A percentile compares a stretch with the other conserved stretches of the same genome.
phyloP scores from a whole-genome alignment of 371 early-diverging fungal genomes.

The Rhizomucor pusillus region DNA sequence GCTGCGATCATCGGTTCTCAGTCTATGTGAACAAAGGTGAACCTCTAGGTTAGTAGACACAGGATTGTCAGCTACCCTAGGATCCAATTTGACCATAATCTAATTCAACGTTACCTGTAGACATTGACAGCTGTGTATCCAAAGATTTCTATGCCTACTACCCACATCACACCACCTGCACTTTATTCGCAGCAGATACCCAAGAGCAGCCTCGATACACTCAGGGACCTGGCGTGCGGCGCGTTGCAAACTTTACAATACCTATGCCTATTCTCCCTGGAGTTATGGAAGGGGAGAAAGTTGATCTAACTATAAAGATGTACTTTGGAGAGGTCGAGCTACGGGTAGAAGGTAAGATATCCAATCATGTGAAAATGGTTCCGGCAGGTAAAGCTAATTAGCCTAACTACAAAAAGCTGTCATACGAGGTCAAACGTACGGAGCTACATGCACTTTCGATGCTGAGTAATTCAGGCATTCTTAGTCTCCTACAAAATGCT shows the following conservation, averaged over 20 bases:
- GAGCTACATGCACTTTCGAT: constrained; percentile 47
- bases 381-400: not conserved
- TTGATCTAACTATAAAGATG: constrained; percentile 42
- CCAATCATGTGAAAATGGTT: not conserved
- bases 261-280: constrained; percentile 46
- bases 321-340: constrained; percentile 51
- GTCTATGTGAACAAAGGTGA: constrained; percentile 44
- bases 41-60: constrained; percentile 33
- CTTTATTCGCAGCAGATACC: constrained; percentile 42
- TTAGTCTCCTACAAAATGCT: too few species aligned
- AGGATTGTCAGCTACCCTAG: constrained; percentile 15
- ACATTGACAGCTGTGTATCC: constrained; percentile 40
- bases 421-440: constrained; percentile 49
- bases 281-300: constrained; percentile 41
- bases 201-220: constrained; percentile 46
- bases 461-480: too few species aligned
- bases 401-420: constrained; percentile 22
- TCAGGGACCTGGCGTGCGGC: constrained; percentile 41
- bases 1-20: constrained; percentile 47
- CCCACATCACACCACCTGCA: constrained; percentile 53
- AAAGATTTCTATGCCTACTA: constrained; percentile 52
- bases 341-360: constrained; percentile 41
- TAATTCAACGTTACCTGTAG: constrained; percentile 11
- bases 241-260: constrained; percentile 46
- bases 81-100: not conserved